A percentile compares a stretch with the other conserved stretches of the same genome.
Conservation (phyloP, 257 asterid genomes). For the Oldenlandia corymbosa region DNA sequence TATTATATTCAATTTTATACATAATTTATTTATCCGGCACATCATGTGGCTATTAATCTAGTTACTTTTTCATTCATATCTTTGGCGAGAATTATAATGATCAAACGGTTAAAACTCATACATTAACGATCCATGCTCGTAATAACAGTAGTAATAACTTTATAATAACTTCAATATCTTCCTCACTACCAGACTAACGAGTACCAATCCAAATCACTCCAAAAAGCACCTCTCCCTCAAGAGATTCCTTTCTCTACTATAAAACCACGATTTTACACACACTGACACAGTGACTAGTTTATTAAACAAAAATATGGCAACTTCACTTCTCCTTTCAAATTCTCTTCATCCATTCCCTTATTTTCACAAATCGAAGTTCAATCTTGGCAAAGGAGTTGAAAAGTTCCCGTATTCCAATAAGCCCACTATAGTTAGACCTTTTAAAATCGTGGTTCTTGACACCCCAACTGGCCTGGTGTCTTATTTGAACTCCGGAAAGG, state of each 20-base stretch:
- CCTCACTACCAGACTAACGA: too few species aligned
- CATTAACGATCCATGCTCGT: too few species aligned
- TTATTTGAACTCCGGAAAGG: not conserved
- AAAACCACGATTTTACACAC: not conserved
- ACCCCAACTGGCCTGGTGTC: not conserved
- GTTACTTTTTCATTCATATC: too few species aligned
- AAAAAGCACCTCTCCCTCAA: slow-evolving; percentile 19
- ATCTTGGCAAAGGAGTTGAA: not conserved
- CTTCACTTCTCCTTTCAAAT: slow-evolving; percentile 19
- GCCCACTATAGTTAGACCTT: not conserved
- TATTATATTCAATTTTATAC: too few species aligned
- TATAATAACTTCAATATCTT: too few species aligned
- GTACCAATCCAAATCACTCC: slow-evolving; percentile 17
- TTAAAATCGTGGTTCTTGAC: slow-evolving; percentile 3
- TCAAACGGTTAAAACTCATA: too few species aligned
- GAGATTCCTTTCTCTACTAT: slow-evolving; percentile 4
- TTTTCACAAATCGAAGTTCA: slow-evolving; percentile 11
- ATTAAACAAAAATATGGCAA: slow-evolving; percentile 15
- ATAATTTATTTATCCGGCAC: too few species aligned
- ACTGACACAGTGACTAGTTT: not conserved
- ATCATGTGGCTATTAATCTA: too few species aligned
- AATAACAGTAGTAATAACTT: too few species aligned
- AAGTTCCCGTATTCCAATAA: not conserved
- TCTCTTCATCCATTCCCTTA: slow-evolving; percentile 10
- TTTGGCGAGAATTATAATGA: too few species aligned